phyloP scores from a whole-genome alignment of 768 basidiomycete species.

The Auricularia sp. region DNA sequence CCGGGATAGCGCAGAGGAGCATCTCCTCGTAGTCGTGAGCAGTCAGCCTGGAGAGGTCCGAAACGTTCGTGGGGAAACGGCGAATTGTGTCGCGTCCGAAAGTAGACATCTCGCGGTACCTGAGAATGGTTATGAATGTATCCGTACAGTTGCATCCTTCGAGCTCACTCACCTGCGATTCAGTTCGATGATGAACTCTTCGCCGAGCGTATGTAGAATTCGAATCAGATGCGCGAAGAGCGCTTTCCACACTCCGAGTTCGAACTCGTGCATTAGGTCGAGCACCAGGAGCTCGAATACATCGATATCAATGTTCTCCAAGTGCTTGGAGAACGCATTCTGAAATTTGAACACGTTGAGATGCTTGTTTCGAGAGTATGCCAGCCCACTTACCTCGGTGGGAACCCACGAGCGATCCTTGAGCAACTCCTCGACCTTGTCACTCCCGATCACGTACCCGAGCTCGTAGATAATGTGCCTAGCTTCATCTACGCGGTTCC shows the following conservation, averaged over 20 bases:
- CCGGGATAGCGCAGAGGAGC: constrained; percentile 14
- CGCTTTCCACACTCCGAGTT: constrained; percentile 18
- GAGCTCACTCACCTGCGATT: constrained; percentile 10
- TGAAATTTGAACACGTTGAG: constrained; percentile 6
- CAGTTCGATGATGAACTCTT: constrained; percentile 6
- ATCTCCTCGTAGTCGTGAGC: constrained; percentile 8
- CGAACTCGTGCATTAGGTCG: constrained; percentile 17
- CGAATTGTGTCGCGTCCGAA: constrained; percentile 8
- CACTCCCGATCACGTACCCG: neutral
- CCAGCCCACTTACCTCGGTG: neutral
- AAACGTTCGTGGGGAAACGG: constrained; percentile 2
- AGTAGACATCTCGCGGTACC: constrained; percentile 3
- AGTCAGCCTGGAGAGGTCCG: constrained; percentile 1
- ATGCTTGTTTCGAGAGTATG: too few relatives aligned
- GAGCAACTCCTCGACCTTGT: neutral
- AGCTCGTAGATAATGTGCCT: neutral
- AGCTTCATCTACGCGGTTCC: constrained; percentile 9
- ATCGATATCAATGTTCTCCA: constrained; percentile 15
- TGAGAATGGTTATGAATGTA: neutral
- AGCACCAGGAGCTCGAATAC: constrained; percentile 13
- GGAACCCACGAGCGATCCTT: neutral
- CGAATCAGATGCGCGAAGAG: constrained; percentile 16
- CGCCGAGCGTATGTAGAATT: constrained; percentile 11
- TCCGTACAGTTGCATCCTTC: constrained; percentile 6
- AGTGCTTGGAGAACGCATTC: constrained; percentile 26